Evolutionary conservation across 371 early-diverging fungal genomes (phyloP), one percentile per base, ranked within the genome.

Genomic region (Lichtheimia corymbifera): DNA sequence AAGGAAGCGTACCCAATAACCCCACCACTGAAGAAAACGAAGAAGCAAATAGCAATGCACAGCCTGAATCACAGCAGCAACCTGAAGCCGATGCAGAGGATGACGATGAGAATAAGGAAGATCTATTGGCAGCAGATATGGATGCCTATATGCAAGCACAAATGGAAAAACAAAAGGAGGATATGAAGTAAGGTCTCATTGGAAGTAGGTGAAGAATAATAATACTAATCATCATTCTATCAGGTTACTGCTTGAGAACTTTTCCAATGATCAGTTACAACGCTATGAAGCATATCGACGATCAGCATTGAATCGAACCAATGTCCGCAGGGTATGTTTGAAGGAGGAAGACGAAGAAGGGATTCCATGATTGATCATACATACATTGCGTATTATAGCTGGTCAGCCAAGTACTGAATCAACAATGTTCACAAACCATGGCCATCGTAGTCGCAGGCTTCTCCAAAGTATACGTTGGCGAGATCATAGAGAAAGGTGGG

Each of bases 401-500:
- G 14, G 87, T 88, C 1, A 82, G 84, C 50, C 81, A 83, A 20
- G 82, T 92, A 17, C 63, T 97, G 13, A 91, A 91, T 64, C 96
- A 97, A 62, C 91, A 91, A 66, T 87, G 90, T 25, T 88, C 94
- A 12, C 86, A 88, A 28, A 95, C 93, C 5, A 83, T 96, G 74
- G 87, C 91, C 0, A 94, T 96, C 77, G 94, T 95, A 0, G 89
- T 98, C 0, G 93, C 93, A 25, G 99, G 97, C 30, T 91, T 94
- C 61, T 85, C 93, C 42, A 99, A 99, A 71, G 91, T 99, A 13
- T 99, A 95, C 83, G 92, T 97, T 2, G 97, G 97, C 20, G 97
- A 98, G 66, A 90, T 98, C 62, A 88, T 96, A 5, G 96, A 95
- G 70, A 83, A 86, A 72, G 96, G 92, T 85, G 79, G 73, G 27